A percentile compares a stretch with the other conserved stretches of the same genome.
phyloP scores from a whole-genome alignment of 306 rosid genomes.

The Trifolium fragiferum region DNA sequence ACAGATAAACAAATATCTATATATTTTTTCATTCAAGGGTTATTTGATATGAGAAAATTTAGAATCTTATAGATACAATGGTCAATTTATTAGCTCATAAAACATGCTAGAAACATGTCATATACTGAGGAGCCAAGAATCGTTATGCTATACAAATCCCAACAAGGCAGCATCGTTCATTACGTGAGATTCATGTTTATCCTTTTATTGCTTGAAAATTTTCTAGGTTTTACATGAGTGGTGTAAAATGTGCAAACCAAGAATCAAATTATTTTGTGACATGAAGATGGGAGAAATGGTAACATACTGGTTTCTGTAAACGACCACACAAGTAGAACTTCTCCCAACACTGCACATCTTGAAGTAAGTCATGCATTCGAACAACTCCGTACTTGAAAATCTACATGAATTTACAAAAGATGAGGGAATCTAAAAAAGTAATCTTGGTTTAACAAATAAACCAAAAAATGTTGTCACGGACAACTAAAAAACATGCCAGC shows the following conservation, averaged over 20 bases:
- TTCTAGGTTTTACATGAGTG: neutral
- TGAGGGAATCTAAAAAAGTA: neutral
- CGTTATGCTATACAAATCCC: conserved; percentile 9
- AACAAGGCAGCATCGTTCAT: conserved; percentile 1
- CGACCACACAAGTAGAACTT: conserved; percentile 92
- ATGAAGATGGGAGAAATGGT: conserved; percentile 11
- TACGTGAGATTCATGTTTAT: neutral
- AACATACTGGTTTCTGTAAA: conserved; percentile 86
- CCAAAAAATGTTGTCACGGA: neutral
- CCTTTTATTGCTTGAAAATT: conserved; percentile 18
- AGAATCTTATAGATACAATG: conserved; percentile 14
- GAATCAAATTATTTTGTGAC: conserved; percentile 27
- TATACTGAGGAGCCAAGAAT: conserved; percentile 19
- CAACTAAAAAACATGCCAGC: neutral
- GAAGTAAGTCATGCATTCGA: conserved; percentile 72
- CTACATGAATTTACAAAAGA: conserved; percentile 52
- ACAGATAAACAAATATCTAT: conserved; percentile 9
- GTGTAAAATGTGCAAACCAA: conserved; percentile 28
- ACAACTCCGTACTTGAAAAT: conserved; percentile 89
- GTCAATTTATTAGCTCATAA: conserved; percentile 6
- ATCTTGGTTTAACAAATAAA: conserved; percentile 17
- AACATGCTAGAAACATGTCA: conserved; percentile 26
- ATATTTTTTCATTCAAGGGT: neutral
- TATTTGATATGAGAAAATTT: conserved; percentile 1
- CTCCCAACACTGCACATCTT: conserved; percentile 79